phyloP scores from a whole-genome alignment of 1,139 yeast genomes.

The Suhomyces choctaworum region DNA sequence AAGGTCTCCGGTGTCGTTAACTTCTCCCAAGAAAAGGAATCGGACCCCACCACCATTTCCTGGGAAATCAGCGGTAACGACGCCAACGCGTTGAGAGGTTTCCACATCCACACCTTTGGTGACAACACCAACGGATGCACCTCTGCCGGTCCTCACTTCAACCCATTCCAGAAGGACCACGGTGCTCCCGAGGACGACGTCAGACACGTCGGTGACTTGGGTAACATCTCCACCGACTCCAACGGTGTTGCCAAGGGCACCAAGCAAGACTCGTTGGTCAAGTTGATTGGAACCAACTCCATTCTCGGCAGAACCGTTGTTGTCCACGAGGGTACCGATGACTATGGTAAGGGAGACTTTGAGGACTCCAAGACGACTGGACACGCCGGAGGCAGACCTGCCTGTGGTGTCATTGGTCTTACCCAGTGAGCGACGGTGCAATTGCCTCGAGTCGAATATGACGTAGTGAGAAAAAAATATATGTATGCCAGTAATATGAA shows the following conservation, averaged over 20 bases:
- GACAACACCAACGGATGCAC: slow-evolving; percentile 99
- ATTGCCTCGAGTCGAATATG: too few relatives aligned
- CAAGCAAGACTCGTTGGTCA: slow-evolving; percentile 72
- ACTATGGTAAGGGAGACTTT: slow-evolving; percentile 94
- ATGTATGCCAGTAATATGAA: too few relatives aligned
- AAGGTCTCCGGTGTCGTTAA: slow-evolving; percentile 82
- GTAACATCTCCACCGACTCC: slow-evolving; percentile 86
- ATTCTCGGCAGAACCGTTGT: slow-evolving; percentile 95
- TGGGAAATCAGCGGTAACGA: slow-evolving; percentile 89
- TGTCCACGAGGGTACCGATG: slow-evolving; percentile 92
- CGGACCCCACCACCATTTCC: slow-evolving; percentile 78
- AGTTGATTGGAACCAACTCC: slow-evolving; percentile 82
- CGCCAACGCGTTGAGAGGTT: slow-evolving; percentile 87
- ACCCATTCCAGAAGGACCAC: slow-evolving; percentile 87
- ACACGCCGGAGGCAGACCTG: slow-evolving; percentile 98
- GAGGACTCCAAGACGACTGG: slow-evolving; percentile 96
- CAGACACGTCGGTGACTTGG: slow-evolving; percentile 98
- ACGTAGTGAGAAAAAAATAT: slow-evolving; percentile 1
- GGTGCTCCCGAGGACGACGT: slow-evolving; percentile 90
- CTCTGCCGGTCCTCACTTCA: slow-evolving; percentile 98
- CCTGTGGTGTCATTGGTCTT: slow-evolving; percentile 97
- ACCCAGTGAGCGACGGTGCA: slow-evolving; percentile 45
- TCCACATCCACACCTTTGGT: slow-evolving; percentile 98
- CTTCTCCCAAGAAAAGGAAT: slow-evolving; percentile 79
- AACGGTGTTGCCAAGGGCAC: slow-evolving; percentile 88